Conservation (phyloP, 495 filamentous ascomycete species). For the Podospora tetraspora region DNA sequence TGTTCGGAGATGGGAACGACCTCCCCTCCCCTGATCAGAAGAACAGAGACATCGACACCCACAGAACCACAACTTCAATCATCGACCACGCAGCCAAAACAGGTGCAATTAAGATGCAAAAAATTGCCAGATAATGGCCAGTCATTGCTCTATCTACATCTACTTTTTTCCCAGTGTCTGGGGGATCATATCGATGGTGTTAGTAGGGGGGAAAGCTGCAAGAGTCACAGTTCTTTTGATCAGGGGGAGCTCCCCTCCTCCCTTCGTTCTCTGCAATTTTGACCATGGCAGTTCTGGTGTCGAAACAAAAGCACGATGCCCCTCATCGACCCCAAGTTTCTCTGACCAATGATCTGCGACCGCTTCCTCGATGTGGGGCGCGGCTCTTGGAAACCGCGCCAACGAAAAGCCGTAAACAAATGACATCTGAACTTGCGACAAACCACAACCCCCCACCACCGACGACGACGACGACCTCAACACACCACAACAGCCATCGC, state of each 20-base stretch:
- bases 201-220: too few relatives aligned
- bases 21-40: not conserved
- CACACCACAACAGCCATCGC: not conserved
- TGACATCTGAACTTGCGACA: conserved; percentile 1
- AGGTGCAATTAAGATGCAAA: too few relatives aligned
- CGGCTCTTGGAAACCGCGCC: conserved; percentile 22
- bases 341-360: not conserved
- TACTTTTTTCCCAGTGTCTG: too few relatives aligned
- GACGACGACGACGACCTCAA: not conserved
- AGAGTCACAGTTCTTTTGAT: too few relatives aligned
- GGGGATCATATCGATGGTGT: too few relatives aligned
- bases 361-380: not conserved
- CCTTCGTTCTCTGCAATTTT: not conserved
- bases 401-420: conserved; percentile 23
- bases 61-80: too few relatives aligned
- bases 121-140: too few relatives aligned
- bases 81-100: too few relatives aligned
- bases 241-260: too few relatives aligned
- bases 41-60: too few relatives aligned
- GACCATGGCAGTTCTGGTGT: not conserved
- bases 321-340: not conserved
- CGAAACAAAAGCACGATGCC: not conserved
- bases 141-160: too few relatives aligned
- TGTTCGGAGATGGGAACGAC: too few relatives aligned
- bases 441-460: not conserved